Base-by-base conservation (phyloP, 1,284 basidiomycete genomes). In the Laetiporus sulphureus region DNA sequence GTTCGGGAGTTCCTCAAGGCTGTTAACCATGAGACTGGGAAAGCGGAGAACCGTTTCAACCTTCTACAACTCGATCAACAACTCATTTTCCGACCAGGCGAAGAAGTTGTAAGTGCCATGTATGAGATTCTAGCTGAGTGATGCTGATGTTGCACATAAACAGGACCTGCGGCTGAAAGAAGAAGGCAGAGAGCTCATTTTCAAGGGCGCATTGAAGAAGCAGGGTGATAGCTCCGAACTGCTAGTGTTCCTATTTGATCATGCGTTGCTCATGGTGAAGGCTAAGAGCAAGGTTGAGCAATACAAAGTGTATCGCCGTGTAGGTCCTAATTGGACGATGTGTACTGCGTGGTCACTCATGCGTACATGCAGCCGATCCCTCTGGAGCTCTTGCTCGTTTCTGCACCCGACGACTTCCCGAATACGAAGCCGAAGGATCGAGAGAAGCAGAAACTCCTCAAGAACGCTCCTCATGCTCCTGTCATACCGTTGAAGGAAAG, bases 231-330 rank as follows among this genome's bases (percentile, higher is more conserved):
- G 72, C 50, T 85, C 92, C 5, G 95, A 99, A 60, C 70, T 98
- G 41, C 79, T 92, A 54, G 87, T 96, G 4, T 97, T 96, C 71
- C 67, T 99, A 52, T 97, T 99, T 58, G 96, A 99, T 61, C 95
- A 99, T 65, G 94, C 94, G 1, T 67, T 99, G 40, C 69, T 99
- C 34, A 91, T 99, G 76, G 93, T 91, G 51, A 99, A 99, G 69
- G 77, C 89, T 55, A 94, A 83, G 71, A 88, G 86, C 63, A 94
- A 95, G 63, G 83, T 84, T 43, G 94, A 98, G 53, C 88, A 94
- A 56, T 87, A 83, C 65, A 92, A 92, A 60, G 95, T 98, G 18
- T 96, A 96, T 60, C 84, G 93, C 52, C 79, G 88, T 54, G 91
- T 94, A 58, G 6, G 16, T 23, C n/a, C n/a, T n/a, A n/a, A n/a